A percentile compares a stretch with the other conserved stretches of the same genome.
phyloP scores from a whole-genome alignment of 2,329 filamentous ascomycete species.

The Exophiala aquamarina region DNA sequence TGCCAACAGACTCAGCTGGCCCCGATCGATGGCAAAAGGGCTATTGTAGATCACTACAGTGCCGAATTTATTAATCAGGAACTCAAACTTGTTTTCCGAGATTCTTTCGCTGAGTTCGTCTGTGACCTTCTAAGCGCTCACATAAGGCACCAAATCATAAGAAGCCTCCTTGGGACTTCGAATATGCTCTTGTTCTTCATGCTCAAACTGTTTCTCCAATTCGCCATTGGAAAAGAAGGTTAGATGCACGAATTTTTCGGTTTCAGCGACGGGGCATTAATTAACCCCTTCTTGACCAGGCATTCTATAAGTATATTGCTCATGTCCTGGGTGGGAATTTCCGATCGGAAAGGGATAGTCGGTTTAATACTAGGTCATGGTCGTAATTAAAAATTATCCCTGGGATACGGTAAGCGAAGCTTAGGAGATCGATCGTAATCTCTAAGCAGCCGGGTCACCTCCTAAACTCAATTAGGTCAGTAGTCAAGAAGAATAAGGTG shows the following conservation, averaged over 20 bases:
- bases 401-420: constrained; percentile 90
- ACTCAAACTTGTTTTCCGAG: constrained; percentile 81
- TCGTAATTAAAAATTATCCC: constrained; percentile 82
- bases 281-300: constrained; percentile 85
- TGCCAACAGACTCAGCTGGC: too few species aligned
- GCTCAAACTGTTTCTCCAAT: constrained; percentile 91
- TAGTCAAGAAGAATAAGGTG: constrained; percentile 99
- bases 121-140: constrained; percentile 89
- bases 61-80: constrained; percentile 99
- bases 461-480: constrained; percentile 93
- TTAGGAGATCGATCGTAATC: constrained; percentile 86
- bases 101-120: constrained; percentile 88
- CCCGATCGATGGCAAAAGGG: too few species aligned
- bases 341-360: constrained; percentile 91
- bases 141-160: constrained; percentile 92
- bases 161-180: constrained; percentile 93
- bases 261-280: constrained; percentile 97
- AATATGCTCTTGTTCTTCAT: constrained; percentile 90
- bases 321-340: constrained; percentile 93
- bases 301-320: constrained; percentile 97
- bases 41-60: constrained; percentile 99
- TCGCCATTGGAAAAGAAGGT: constrained; percentile 99
- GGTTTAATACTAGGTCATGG: constrained; percentile 98
- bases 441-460: constrained; percentile 92
- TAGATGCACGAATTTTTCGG: constrained; percentile 98